Evolutionary conservation across 2,329 filamentous ascomycete species (phyloP), one percentile per base, ranked within the genome.

Genomic region (Thelonectria rubi): DNA sequence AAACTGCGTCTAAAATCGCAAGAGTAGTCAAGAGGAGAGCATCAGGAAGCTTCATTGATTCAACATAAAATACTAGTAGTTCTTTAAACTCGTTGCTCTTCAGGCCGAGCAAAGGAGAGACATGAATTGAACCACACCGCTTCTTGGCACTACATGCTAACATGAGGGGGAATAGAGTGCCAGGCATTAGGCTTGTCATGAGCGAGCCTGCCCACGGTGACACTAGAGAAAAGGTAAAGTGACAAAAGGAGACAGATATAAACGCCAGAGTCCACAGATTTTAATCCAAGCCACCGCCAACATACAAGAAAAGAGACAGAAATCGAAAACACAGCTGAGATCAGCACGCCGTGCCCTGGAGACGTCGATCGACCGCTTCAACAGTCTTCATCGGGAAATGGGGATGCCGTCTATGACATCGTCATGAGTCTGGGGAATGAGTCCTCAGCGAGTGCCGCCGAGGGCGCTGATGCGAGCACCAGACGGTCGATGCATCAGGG

Each of bases 401-500:
- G 60, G 48, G 53, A 52, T 61, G 55, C 57, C 53, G 55, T 63
- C 62, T 54, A 58, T 65, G 51, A 60, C 65, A 62, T 64, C 62
- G 53, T 61, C 59, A 42, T 62, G 46, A 56, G 30, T 57, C 21
- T 59, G 55, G 18, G n/a, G 37, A 12, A 9, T 43, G 24, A n/a
- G 24, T 21, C 50, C 62, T 78, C 73, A 84, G 65, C 84, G 83
- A 51, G 81, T 77, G 59, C 80, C 79, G 7, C 87, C 87, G 8
- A 89, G 80, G 54, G 87, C 87, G 69, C 86, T 88, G 75, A 90
- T 88, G 65, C 87, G 78, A 24, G 87, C 87, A 56, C 87, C 87
- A 5, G 87, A 86, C 1, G 87, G 82, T 61, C 87, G 80, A 76
- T 88, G 85, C 55, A 89, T 82, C 65, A 90, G 79, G 66, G 82